Evolutionary conservation across 1,284 basidiomycete genomes (phyloP).

Genomic region (Wallemia mellicola): DNA sequence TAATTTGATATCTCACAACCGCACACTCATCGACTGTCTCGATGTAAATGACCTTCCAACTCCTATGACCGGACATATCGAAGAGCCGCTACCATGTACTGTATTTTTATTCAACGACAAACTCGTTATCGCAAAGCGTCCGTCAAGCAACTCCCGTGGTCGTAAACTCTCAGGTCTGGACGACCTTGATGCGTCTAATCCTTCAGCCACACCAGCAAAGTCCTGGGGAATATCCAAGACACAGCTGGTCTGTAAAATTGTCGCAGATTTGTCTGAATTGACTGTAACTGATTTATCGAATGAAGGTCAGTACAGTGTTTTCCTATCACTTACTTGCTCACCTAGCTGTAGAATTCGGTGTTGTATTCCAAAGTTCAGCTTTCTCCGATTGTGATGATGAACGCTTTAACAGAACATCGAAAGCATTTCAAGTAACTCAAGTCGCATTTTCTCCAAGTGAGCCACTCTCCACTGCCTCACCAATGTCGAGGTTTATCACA

Average conservation of each 20-base stretch:
- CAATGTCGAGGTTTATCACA: neutral
- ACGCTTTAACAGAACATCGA: neutral
- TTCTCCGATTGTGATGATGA: neutral
- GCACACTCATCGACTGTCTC: conserved; percentile 69
- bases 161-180: conserved; percentile 51
- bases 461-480: neutral
- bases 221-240: neutral
- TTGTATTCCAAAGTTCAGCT: neutral
- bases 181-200: conserved; percentile 25
- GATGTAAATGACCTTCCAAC: conserved; percentile 60
- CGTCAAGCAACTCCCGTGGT: conserved; percentile 39
- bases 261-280: neutral
- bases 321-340: neutral
- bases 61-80: conserved; percentile 9
- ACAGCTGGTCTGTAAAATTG: neutral
- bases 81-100: conserved; percentile 38
- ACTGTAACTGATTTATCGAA: neutral
- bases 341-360: neutral
- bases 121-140: conserved; percentile 66
- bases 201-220: neutral
- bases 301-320: neutral
- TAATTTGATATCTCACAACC: conserved; percentile 46
- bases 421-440: neutral
- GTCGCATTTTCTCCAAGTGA: neutral
- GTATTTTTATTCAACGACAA: conserved; percentile 89